Evolutionary conservation across 176 grass and related monocot species (phyloP), one percentile per base, ranked within the genome.

Genomic region (sorghum (Sorghum bicolor)): DNA sequence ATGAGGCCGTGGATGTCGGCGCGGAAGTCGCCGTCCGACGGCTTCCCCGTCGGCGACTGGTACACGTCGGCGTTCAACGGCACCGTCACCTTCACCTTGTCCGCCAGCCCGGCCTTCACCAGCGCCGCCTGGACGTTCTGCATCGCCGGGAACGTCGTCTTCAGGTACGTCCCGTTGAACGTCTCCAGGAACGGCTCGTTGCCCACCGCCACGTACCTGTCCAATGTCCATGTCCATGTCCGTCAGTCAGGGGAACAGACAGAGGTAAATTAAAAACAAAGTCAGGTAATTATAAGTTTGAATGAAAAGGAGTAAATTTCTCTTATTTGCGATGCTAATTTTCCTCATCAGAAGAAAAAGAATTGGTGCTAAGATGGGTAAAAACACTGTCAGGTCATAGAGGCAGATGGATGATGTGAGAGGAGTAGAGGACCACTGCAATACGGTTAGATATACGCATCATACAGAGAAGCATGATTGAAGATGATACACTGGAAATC

Each of bases 61-160:
- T 97, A 97, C 64, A 97, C 94, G 70, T 94, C 91, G 19, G 94
- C 94, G 75, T 97, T 97, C 11, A 97, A 75, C 26, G 94, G 87
- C 39, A 97, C 80, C 12, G 94, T 97, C 50, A 92, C 89, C 80
- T 97, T 97, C 38, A 97, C 91, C 86, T 69, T 68, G 70, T 76
- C 72, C 70, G 60, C 70, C 2, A 97, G 65, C 0, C 94, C 94
- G 34, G 94, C 94, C 87, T 92, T 84, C 29, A 45, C 72, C 61
- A 97, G 87, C 62, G 94, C 94, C 60, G 91, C 82, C 70, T 97
- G 94, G 26, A 97, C 48, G 87, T 80, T 94, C 80, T 97, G 94
- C 87, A 97, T 80, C 74, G 94, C 94, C 64, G 94, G 94, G 67
- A 89, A 92, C 64, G 91, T 94, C 60, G 84, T 84, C 43, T 97